phyloP scores from a whole-genome alignment of 805 yeast genomes.

The Dipodascopsis uninucleata region DNA sequence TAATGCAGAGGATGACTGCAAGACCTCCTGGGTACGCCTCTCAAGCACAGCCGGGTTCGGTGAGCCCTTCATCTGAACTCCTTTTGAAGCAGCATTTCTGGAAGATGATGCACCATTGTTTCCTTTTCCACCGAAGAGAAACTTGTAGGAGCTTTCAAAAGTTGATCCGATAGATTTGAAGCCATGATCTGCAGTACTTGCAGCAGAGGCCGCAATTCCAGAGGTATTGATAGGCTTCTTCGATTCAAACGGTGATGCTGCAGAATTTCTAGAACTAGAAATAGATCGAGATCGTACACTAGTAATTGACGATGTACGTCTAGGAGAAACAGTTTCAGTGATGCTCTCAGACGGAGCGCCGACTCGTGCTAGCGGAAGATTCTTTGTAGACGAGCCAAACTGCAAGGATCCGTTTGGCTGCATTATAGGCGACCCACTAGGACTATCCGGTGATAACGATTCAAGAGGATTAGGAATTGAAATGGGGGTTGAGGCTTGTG shows the following conservation, averaged over 20 bases:
- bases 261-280: no score
- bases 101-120: not conserved
- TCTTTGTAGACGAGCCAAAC: no score
- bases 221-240: slow-evolving; percentile 29
- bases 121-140: slow-evolving; percentile 28
- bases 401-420: no score
- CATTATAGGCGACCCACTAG: no score
- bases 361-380: no score
- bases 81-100: not conserved
- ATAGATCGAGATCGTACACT: no score
- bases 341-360: no score
- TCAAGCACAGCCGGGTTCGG: slow-evolving; percentile 14
- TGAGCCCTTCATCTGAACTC: slow-evolving; percentile 16
- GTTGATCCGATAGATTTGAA: slow-evolving; percentile 36
- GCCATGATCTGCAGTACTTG: slow-evolving; percentile 32
- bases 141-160: slow-evolving; percentile 36
- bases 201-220: slow-evolving; percentile 33
- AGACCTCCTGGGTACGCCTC: slow-evolving; percentile 21
- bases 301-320: no score
- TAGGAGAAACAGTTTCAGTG: no score
- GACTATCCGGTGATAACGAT: no score
- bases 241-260: no score
- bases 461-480: no score
- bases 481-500: not conserved
- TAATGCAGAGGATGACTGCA: slow-evolving; percentile 18